Conservation (phyloP, 805 yeast genomes). For the Trichomonascus vanleenenianus region DNA sequence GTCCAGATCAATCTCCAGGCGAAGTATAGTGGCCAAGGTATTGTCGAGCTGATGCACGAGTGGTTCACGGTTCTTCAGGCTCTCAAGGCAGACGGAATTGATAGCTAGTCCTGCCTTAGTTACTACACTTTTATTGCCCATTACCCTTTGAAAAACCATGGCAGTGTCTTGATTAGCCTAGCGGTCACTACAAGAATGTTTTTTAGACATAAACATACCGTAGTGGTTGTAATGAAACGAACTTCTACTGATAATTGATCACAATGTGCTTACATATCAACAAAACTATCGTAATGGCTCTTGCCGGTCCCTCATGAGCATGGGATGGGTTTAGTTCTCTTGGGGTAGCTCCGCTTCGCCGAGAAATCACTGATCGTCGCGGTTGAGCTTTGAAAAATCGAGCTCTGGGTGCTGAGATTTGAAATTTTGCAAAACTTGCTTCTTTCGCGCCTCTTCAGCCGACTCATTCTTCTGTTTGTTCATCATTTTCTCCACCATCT, state of each 20-base stretch:
- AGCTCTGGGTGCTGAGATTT: conserved; percentile 38
- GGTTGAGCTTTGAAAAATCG: conserved; percentile 32
- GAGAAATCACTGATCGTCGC: conserved; percentile 3
- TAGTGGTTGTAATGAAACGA: too few species aligned
- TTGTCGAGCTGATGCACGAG: conserved; percentile 23
- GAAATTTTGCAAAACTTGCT: conserved; percentile 31
- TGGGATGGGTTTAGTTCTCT: too few species aligned
- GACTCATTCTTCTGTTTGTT: conserved; percentile 34
- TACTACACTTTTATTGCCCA: too few species aligned
- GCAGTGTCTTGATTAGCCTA: too few species aligned
- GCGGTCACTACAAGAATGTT: too few species aligned
- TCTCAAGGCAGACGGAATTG: conserved; percentile 10
- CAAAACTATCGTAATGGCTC: too few species aligned
- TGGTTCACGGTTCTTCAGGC: conserved; percentile 19
- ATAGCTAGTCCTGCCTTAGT: conserved; percentile 2
- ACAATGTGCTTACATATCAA: too few species aligned
- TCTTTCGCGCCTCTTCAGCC: conserved; percentile 31
- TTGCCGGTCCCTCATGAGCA: too few species aligned
- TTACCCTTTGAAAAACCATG: too few species aligned
- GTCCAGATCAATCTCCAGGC: conserved; percentile 39
- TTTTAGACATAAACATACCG: too few species aligned
- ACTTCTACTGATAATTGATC: neutral
- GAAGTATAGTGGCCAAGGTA: conserved; percentile 24
- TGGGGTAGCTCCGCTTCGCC: neutral
- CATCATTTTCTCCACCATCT: conserved; percentile 42